phyloP scores from a whole-genome alignment of 768 basidiomycete genomes.

The Suillus subalutaceus region DNA sequence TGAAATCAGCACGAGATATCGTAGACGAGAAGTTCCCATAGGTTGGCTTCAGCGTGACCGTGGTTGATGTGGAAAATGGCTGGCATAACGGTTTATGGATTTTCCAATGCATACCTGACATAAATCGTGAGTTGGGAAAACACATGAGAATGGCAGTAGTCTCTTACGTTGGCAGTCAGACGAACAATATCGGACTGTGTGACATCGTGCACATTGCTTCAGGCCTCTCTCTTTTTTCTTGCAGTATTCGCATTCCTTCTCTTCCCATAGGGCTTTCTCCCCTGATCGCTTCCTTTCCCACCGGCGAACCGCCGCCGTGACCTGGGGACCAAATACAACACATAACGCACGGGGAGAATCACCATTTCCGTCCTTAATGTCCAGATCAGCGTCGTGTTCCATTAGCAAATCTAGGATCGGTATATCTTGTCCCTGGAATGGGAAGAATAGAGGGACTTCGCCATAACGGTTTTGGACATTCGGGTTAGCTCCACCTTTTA shows the following conservation, averaged over 20 bases:
- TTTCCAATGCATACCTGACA: slow-evolving; percentile 50
- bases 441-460: slow-evolving; percentile 41
- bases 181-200: slow-evolving; percentile 54
- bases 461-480: slow-evolving; percentile 54
- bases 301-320: slow-evolving; percentile 45
- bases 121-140: background rate
- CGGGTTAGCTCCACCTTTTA: slow-evolving; percentile 51
- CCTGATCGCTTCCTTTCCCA: slow-evolving; percentile 53
- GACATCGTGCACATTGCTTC: slow-evolving; percentile 48
- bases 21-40: slow-evolving; percentile 31
- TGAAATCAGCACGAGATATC: slow-evolving; percentile 32
- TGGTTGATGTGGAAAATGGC: slow-evolving; percentile 45
- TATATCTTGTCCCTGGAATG: slow-evolving; percentile 37
- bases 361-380: slow-evolving; percentile 43
- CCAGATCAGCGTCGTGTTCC: slow-evolving; percentile 51
- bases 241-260: slow-evolving; percentile 46
- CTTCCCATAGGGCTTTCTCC: slow-evolving; percentile 43
- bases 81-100: slow-evolving; percentile 50
- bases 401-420: slow-evolving; percentile 46
- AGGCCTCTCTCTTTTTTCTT: slow-evolving; percentile 32
- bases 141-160: background rate
- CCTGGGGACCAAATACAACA: slow-evolving; percentile 42
- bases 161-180: slow-evolving; percentile 54
- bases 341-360: slow-evolving; percentile 34
- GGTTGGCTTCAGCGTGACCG: slow-evolving; percentile 49